Conservation (phyloP, 1,139 yeast genomes). For the Nematodospora anomalae region DNA sequence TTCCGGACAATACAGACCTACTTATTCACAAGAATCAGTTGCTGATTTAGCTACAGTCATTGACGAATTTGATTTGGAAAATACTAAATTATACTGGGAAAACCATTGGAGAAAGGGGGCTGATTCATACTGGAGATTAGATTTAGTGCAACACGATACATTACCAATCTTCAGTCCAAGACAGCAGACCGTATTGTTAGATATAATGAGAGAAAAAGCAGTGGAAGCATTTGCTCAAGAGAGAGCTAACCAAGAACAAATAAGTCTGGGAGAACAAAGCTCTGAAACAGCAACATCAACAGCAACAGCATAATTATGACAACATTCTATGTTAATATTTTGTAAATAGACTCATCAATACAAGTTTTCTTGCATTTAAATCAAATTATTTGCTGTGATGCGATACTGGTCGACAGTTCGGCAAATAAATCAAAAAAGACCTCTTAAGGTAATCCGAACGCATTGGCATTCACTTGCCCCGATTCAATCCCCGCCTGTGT, state of each 20-base stretch:
- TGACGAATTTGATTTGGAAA: conserved; percentile 55
- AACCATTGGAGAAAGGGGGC: conserved; percentile 85
- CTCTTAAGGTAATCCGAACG: no score
- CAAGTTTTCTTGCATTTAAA: background rate
- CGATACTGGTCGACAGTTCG: no score
- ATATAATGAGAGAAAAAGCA: conserved; percentile 51
- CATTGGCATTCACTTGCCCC: no score
- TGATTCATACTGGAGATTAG: conserved; percentile 59
- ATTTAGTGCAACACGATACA: conserved; percentile 56
- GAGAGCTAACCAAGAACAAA: conserved; percentile 12
- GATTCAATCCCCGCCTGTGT: no score
- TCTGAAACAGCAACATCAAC: background rate
- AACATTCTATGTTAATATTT: no score
- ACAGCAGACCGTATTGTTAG: conserved; percentile 63
- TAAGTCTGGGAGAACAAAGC: background rate
- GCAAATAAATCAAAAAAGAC: background rate
- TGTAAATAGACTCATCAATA: background rate
- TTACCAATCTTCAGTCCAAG: conserved; percentile 64
- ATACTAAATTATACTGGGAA: conserved; percentile 72
- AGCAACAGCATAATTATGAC: background rate
- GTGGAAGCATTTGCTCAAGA: conserved; percentile 33
- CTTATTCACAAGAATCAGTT: conserved; percentile 87
- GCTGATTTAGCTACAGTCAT: conserved; percentile 78
- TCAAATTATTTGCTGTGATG: no score
- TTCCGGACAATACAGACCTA: conserved; percentile 85